Percentiles rank a stretch among this genome's conserved stretches.
Conservation (phyloP, 2,329 filamentous ascomycete species). For the Arthrocladium fulminans region DNA sequence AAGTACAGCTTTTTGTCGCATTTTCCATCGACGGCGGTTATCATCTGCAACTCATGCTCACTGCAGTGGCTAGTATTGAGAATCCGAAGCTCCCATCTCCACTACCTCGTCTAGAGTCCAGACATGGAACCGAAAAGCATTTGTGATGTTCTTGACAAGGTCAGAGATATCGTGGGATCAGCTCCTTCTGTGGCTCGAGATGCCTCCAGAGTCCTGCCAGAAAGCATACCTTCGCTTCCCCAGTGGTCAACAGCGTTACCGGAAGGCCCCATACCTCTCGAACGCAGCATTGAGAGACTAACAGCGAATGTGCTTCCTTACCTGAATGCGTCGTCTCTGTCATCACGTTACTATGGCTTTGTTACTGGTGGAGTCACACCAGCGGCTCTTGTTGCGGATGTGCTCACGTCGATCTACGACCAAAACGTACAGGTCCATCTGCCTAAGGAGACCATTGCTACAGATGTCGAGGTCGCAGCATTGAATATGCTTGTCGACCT, state of each 20-base stretch:
- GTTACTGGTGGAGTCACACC: constrained; percentile 75
- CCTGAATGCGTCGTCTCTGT: constrained; percentile 57
- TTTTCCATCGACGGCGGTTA: too few relatives aligned
- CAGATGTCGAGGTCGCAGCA: constrained; percentile 65
- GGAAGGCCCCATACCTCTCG: constrained; percentile 1
- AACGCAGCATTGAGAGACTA: constrained; percentile 19
- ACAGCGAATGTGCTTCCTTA: constrained; percentile 40
- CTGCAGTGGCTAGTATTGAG: too few relatives aligned
- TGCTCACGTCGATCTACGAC: constrained; percentile 70
- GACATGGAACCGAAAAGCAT: constrained; percentile 7
- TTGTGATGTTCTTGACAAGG: constrained; percentile 3
- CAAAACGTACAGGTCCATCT: constrained; percentile 81
- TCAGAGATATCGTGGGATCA: background rate
- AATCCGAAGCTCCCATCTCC: too few relatives aligned
- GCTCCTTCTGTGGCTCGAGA: background rate
- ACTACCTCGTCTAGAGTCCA: too few relatives aligned
- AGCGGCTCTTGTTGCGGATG: constrained; percentile 71
- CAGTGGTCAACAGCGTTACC: background rate
- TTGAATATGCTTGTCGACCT: constrained; percentile 61
- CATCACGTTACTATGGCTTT: constrained; percentile 74
- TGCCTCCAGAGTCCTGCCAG: background rate
- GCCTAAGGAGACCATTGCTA: constrained; percentile 63
- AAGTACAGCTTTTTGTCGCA: too few relatives aligned
- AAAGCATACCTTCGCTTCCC: constrained; percentile 1
- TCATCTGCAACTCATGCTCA: too few relatives aligned